A percentile compares a stretch with the other conserved stretches of the same genome.
These are phyloP conservation scores for Cairneyella variabilis DNA, from an alignment of 495 filamentous ascomycete species.

Conservation along the genomic window DNA sequence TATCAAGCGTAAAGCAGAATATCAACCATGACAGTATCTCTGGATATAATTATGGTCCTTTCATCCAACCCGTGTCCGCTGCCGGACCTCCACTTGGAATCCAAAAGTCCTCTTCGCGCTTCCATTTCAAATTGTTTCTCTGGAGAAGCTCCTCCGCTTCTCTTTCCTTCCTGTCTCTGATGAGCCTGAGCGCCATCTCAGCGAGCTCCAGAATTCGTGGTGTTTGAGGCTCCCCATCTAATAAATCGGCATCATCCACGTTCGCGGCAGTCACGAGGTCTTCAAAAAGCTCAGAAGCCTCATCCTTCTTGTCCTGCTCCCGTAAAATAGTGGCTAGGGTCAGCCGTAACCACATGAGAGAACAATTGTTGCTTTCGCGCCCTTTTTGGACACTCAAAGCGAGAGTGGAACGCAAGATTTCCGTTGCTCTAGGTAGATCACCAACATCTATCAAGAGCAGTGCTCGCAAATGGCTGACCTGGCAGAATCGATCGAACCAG, in stretches of 20 bases:
- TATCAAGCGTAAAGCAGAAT: no score
- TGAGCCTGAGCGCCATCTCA: not conserved
- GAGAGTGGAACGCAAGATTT: not conserved
- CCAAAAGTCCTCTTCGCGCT: not conserved
- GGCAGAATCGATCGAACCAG: not conserved
- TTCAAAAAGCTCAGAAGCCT: not conserved
- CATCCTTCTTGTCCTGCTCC: not conserved
- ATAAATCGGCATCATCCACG: not conserved
- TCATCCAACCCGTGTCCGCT: not conserved
- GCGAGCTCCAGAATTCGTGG: not conserved
- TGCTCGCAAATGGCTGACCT: not conserved
- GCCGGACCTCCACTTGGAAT: not conserved
- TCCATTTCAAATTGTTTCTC: not conserved
- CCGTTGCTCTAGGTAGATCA: not conserved
- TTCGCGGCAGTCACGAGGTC: not conserved
- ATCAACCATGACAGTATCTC: no score
- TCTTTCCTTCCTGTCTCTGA: not conserved
- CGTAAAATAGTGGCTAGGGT: not conserved
- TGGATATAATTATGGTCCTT: not conserved
- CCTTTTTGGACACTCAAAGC: not conserved
- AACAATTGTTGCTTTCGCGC: not conserved
- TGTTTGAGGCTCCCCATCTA: not conserved
- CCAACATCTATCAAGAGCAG: not conserved
- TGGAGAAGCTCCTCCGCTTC: not conserved
- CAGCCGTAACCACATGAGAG: not conserved